Evolutionary conservation across 2,329 filamentous ascomycete genomes (phyloP).

Genomic region (Colletotrichum sp.): DNA sequence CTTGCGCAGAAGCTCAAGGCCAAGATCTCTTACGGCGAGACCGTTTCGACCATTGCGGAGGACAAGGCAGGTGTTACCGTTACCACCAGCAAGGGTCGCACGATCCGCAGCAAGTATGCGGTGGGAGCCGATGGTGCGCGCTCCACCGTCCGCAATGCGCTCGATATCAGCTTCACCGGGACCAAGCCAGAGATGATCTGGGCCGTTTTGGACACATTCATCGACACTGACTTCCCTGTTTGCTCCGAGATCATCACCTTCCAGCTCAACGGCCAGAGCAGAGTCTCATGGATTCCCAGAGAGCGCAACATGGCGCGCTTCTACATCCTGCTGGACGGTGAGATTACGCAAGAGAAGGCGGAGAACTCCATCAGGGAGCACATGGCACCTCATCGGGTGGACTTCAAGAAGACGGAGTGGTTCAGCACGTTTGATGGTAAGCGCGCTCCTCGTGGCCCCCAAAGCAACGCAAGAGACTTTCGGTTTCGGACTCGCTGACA

Average conservation of each 20-base stretch:
- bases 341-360: conserved; percentile 42
- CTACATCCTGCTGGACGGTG: conserved; percentile 51
- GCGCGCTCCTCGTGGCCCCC: conserved; percentile 4
- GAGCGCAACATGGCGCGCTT: conserved; percentile 52
- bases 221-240: conserved; percentile 52
- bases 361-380: conserved; percentile 48
- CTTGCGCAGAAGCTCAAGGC: conserved; percentile 38
- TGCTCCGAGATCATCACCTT: conserved; percentile 54
- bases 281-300: conserved; percentile 53
- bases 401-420: conserved; percentile 51
- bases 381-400: conserved; percentile 45
- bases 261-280: conserved; percentile 47
- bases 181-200: conserved; percentile 55
- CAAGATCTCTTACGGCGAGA: conserved; percentile 40
- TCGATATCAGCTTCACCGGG: conserved; percentile 46
- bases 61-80: conserved; percentile 26
- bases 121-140: conserved; percentile 59
- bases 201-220: conserved; percentile 52
- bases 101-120: conserved; percentile 42
- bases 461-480: background rate
- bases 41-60: conserved; percentile 35
- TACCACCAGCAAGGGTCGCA: conserved; percentile 34
- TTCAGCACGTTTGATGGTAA: conserved; percentile 54
- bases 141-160: conserved; percentile 46
- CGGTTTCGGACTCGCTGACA: background rate